phyloP scores from a whole-genome alignment of 2,329 filamentous ascomycete species.

The Neodidymelliopsis sp. region DNA sequence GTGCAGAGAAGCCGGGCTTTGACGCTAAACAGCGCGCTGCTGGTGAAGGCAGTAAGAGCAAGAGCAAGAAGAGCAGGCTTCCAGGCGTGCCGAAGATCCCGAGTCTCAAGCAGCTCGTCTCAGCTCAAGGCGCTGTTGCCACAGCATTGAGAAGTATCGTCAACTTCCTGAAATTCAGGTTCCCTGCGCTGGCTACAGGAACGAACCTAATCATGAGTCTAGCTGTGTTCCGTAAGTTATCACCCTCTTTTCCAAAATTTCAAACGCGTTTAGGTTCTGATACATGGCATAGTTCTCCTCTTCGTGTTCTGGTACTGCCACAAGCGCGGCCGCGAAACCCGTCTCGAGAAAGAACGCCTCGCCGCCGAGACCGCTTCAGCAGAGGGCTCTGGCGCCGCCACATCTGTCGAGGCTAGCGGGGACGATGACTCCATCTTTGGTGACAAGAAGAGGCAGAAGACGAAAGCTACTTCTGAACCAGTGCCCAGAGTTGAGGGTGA shows the following conservation, averaged over 20 bases:
- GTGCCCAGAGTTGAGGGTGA: conserved; percentile 11
- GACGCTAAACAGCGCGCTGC: conserved; percentile 48
- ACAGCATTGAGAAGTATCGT: conserved; percentile 89
- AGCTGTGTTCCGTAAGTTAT: conserved; percentile 80
- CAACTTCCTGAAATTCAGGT: conserved; percentile 83
- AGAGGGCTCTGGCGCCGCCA: conserved; percentile 39
- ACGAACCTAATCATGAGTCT: conserved; percentile 92
- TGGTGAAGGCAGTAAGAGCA: conserved; percentile 20
- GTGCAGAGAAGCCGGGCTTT: conserved; percentile 69
- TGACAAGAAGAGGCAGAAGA: conserved; percentile 28
- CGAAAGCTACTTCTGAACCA: conserved; percentile 2
- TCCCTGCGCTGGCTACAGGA: conserved; percentile 83
- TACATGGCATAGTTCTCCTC: conserved; percentile 69
- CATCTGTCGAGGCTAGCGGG: conserved; percentile 32
- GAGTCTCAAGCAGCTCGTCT: conserved; percentile 79
- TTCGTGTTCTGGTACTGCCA: conserved; percentile 99
- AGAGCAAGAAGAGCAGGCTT: conserved; percentile 63
- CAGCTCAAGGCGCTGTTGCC: conserved; percentile 85
- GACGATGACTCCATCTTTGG: conserved; percentile 42
- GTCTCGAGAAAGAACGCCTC: conserved; percentile 70
- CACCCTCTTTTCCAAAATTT: neutral
- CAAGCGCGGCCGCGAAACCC: conserved; percentile 87
- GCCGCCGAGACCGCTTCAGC: conserved; percentile 42
- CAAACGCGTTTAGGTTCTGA: neutral
- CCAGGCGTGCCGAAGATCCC: conserved; percentile 64